These are phyloP conservation scores for Bipolaris oryzae DNA, from an alignment of 2,329 filamentous ascomycete genomes.

Conservation along the genomic window DNA sequence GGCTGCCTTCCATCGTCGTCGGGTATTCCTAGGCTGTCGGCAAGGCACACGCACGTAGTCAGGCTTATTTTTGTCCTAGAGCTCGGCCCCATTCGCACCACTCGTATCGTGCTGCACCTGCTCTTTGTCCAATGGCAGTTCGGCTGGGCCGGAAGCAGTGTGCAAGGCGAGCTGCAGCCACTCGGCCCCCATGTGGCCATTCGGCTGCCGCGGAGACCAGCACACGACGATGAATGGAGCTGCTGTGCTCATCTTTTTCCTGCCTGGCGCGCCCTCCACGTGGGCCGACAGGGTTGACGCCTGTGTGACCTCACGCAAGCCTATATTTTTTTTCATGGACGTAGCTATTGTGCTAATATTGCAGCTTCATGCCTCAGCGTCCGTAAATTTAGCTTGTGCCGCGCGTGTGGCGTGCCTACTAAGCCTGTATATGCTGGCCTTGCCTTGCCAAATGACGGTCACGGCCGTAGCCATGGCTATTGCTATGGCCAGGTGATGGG, in stretches of 20 bases:
- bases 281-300: constrained; percentile 36
- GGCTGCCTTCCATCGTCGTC: background rate
- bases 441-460: constrained; percentile 14
- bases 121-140: constrained; percentile 6
- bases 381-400: constrained; percentile 26
- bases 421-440: background rate
- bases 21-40: constrained; percentile 22
- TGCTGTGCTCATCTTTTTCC: constrained; percentile 16
- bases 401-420: constrained; percentile 22
- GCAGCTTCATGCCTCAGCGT: too few relatives aligned
- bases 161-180: constrained; percentile 21
- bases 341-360: constrained; percentile 7
- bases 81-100: constrained; percentile 32
- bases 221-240: background rate
- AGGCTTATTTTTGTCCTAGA: constrained; percentile 42
- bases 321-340: constrained; percentile 34
- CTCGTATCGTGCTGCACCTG: constrained; percentile 36
- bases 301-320: constrained; percentile 22
- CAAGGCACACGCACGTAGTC: constrained; percentile 8
- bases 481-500: too few relatives aligned
- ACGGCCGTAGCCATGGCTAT: too few relatives aligned
- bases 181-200: constrained; percentile 21
- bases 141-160: constrained; percentile 29
- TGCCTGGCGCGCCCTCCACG: constrained; percentile 36
- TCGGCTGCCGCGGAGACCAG: constrained; percentile 21